These are phyloP conservation scores for Chondrostereum purpureum DNA, from an alignment of 1,284 basidiomycete genomes.

Conservation along the genomic window DNA sequence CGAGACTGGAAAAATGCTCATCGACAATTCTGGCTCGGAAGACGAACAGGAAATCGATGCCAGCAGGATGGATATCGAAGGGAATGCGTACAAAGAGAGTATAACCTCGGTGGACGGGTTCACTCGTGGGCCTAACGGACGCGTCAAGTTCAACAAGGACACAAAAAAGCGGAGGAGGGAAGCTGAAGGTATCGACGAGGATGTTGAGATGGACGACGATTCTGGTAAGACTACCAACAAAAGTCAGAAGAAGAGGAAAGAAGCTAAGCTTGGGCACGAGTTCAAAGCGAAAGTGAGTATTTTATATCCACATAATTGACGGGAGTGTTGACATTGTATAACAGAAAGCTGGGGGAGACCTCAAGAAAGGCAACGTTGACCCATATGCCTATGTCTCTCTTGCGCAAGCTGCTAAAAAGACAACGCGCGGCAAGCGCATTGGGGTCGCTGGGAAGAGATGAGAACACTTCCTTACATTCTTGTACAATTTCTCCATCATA, in stretches of 20 bases:
- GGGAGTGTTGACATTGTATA: conserved; percentile 2
- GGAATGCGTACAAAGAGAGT: conserved; percentile 80
- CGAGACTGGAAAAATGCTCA: conserved; percentile 84
- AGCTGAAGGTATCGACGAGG: conserved; percentile 51
- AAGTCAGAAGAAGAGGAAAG: conserved; percentile 52
- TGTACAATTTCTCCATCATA: neutral
- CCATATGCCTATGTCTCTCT: conserved; percentile 91
- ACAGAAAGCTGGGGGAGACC: conserved; percentile 88
- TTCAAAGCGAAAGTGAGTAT: conserved; percentile 77
- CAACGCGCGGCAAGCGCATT: conserved; percentile 36
- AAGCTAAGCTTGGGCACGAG: conserved; percentile 72
- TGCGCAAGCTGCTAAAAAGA: conserved; percentile 70
- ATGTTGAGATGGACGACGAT: conserved; percentile 68
- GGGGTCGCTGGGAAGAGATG: conserved; percentile 48
- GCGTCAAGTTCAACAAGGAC: conserved; percentile 95
- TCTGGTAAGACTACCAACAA: conserved; percentile 29
- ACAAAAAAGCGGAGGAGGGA: conserved; percentile 81
- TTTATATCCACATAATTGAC: neutral
- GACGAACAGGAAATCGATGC: conserved; percentile 31
- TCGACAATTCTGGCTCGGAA: conserved; percentile 59
- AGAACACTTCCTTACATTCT: neutral
- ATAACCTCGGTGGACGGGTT: conserved; percentile 86
- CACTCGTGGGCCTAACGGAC: conserved; percentile 76
- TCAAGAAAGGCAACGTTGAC: conserved; percentile 81
- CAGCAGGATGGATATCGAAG: conserved; percentile 51